Base-by-base conservation (phyloP, 352 stramenopile genomes). In the Globisporangium emineosum region DNA sequence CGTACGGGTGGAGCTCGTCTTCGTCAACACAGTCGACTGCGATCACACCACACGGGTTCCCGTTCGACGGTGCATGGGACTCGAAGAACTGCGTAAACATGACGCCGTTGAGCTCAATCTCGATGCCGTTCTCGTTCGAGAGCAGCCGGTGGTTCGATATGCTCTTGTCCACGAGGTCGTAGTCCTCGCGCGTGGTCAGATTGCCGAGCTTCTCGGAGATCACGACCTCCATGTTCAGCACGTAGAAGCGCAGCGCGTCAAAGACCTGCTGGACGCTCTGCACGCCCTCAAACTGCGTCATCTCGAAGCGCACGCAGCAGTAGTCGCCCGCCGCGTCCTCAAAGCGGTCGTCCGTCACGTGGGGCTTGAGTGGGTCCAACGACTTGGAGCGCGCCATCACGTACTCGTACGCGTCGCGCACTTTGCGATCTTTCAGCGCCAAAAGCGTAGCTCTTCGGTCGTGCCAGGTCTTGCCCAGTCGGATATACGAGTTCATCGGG, bases 291-390 rank as follows among this genome's bases (percentile, higher is more conserved):
- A 89, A 87, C 42, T 77, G 79, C 33, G 78, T 77, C 37, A 82
- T 79, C 45, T 86, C 78, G 57, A 86, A 86, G 52, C 81, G 83
- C 21, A 82, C 70, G 13, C 70, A 80, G 58, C 72, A 86, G n/a
- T 66, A 86, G 54, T 90, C 71, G 30, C 79, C 77, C 5, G 70
- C 64, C 0, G 60, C 29, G 0, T 67, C 77, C 60, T 82, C 75
- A 57, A 86, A 90, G 30, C 79, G 77, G 47, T 64, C 52, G 49
- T 86, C 77, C 10, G 75, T 65, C 30, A 75, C 72, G 66, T 76
- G 81, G 9, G 62, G 65, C 53, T 68, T 76, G 15, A 68, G 50
- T 9, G 67, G 68, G 30, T 72, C 59, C 13, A 79, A 50, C 0
- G 67, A 32, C 6, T 57, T 52, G 2, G 68, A 43, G 10, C 76